phyloP scores from a whole-genome alignment of 306 rosid species.

The Abrus pulchellus region DNA sequence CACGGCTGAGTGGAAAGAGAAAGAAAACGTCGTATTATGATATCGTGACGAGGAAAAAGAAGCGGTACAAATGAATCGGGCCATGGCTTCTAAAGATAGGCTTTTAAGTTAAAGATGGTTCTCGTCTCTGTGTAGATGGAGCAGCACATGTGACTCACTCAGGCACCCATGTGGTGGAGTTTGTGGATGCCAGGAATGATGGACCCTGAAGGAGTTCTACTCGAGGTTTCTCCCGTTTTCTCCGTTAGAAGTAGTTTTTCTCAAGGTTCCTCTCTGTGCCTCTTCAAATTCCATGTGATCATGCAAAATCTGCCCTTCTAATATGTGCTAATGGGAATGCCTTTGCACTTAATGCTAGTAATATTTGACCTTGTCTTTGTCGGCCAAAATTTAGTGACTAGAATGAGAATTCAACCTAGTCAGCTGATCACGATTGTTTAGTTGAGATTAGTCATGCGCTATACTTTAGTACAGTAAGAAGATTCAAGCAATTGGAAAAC shows the following conservation, averaged over 20 bases:
- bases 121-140: conserved; percentile 43
- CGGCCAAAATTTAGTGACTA: background rate
- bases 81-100: conserved; percentile 46
- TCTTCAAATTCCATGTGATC: conserved; percentile 28
- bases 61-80: conserved; percentile 51
- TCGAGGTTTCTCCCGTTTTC: conserved; percentile 40
- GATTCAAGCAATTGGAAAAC: background rate
- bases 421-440: background rate
- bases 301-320: conserved; percentile 32
- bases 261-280: conserved; percentile 21
- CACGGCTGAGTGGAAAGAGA: conserved; percentile 29
- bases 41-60: conserved; percentile 36
- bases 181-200: conserved; percentile 54
- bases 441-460: conserved; percentile 8
- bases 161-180: conserved; percentile 55
- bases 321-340: background rate
- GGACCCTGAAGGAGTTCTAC: conserved; percentile 53
- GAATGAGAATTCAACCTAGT: background rate
- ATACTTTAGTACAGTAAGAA: background rate
- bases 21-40: conserved; percentile 25
- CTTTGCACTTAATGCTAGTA: background rate
- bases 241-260: conserved; percentile 31
- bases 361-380: background rate
- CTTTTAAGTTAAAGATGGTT: conserved; percentile 47
- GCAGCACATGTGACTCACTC: conserved; percentile 51